These are phyloP conservation scores for Metschnikowia proteae DNA, from an alignment of 805 yeast species.

Conservation along the genomic window DNA sequence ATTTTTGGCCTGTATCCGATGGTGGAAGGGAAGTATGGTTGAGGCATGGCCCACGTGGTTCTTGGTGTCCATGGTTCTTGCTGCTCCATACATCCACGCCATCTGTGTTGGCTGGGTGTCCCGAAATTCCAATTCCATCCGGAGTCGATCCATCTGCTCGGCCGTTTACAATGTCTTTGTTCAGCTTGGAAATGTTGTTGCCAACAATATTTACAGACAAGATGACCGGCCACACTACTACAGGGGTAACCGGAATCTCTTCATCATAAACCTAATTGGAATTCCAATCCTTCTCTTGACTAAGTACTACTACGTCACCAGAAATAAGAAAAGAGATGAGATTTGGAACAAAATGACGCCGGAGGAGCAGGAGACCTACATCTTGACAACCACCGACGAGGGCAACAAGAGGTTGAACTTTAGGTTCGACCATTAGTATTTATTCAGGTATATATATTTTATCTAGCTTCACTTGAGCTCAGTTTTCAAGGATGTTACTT, in stretches of 20 bases:
- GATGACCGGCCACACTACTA: conserved; percentile 59
- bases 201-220: conserved; percentile 53
- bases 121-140: conserved; percentile 56
- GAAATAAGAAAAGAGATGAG: conserved; percentile 43
- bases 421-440: conserved; percentile 27
- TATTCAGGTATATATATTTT: no score
- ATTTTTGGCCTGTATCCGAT: conserved; percentile 35
- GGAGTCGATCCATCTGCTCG: conserved; percentile 62
- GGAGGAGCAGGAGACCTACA: conserved; percentile 50
- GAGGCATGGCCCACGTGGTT: conserved; percentile 43
- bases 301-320: conserved; percentile 36
- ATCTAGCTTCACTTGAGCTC: background rate
- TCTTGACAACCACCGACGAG: conserved; percentile 41
- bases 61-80: conserved; percentile 35
- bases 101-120: conserved; percentile 60
- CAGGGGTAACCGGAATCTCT: conserved; percentile 48
- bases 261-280: conserved; percentile 26
- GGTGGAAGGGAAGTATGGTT: conserved; percentile 39
- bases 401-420: conserved; percentile 60
- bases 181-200: conserved; percentile 53
- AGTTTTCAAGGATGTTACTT: background rate
- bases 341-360: conserved; percentile 49
- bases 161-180: conserved; percentile 63
- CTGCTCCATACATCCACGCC: conserved; percentile 51
- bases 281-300: conserved; percentile 21